Percentiles rank a stretch among this genome's conserved stretches.
Evolutionary conservation across 345 rosid genomes (phyloP).

Genomic region (Stellera chamaejasme): DNA sequence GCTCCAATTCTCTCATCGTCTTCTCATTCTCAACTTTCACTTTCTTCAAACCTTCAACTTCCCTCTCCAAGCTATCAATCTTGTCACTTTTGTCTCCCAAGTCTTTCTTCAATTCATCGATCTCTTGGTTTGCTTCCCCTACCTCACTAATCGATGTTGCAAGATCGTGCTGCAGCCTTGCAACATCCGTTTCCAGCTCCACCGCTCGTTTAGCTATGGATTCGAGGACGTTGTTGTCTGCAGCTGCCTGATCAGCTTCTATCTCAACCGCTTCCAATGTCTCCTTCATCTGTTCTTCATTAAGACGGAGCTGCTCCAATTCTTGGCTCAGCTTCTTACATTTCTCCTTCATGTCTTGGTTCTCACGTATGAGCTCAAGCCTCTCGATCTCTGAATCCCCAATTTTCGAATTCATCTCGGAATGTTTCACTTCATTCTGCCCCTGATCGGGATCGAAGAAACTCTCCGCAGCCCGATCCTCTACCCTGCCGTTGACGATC

Average conservation of each 20-base stretch:
- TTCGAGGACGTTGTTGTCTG: conserved; percentile 39
- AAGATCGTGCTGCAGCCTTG: conserved; percentile 61
- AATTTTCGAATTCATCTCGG: conserved; percentile 24
- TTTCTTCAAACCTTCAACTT: conserved; percentile 45
- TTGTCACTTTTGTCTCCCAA: conserved; percentile 34
- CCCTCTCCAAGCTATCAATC: conserved; percentile 34
- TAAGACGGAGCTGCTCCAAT: conserved; percentile 31
- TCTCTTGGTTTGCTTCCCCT: conserved; percentile 39
- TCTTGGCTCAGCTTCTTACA: conserved; percentile 23
- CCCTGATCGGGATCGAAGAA: conserved; percentile 27
- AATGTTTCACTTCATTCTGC: conserved; percentile 16
- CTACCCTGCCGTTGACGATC: conserved; percentile 28
- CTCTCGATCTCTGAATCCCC: conserved; percentile 49
- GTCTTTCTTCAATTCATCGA: conserved; percentile 29
- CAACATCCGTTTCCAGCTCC: conserved; percentile 57
- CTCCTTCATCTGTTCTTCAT: conserved; percentile 30
- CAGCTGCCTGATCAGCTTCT: conserved; percentile 45
- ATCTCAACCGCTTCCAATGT: conserved; percentile 32
- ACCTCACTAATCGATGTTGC: conserved; percentile 35
- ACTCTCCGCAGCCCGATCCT: conserved; percentile 24
- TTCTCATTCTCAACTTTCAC: conserved; percentile 46
- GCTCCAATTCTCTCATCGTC: conserved; percentile 65
- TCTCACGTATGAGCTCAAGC: conserved; percentile 28
- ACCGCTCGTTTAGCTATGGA: conserved; percentile 39
- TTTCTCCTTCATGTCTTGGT: conserved; percentile 28